Evolutionary conservation across 2,329 filamentous ascomycete species (phyloP), one percentile per base, ranked within the genome.

Genomic region (Aplosporella prunicola): DNA sequence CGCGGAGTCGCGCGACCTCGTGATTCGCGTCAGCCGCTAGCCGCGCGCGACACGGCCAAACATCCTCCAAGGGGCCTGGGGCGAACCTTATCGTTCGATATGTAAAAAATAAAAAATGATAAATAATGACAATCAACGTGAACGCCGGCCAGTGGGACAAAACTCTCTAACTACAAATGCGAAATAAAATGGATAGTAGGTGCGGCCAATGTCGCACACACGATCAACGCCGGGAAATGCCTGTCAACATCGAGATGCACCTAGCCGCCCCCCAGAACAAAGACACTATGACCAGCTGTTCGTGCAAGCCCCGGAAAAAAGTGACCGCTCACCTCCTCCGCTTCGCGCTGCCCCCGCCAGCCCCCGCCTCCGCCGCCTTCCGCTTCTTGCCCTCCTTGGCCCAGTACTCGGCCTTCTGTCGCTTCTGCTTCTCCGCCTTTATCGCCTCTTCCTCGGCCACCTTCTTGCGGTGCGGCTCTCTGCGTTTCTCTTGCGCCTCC

Each of bases 371-470:
- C 47, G 68, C 64, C 22, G 69, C 68, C 59, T 74, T 77, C 48
- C 80, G 68, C 67, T 84, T 85, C 67, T 81, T 84, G 8, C 91
- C 91, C 64, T 98, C 93, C 51, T 78, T 79, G 51, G 78, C 71
- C 91, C 91, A 98, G 56, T 78, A 98, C 51, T 94, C 88, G 59
- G 93, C 82, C 56, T 78, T 82, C 67, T 98, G 89, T 51, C 78
- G 77, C 76, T 88, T 93, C 69, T 96, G 88, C 35, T 88, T 70
- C 43, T 80, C 84, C 41, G 74, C 74, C 64, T 85, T 83, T 76
- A 87, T 93, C 72, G 93, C 87, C 52, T 78, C 71, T 53, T 79
- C 78, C 53, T 85, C 84, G 6, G 76, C 81, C 26, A 95, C 73
- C 71, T 86, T 91, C 64, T 82, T 83, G 49, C 80, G 72, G 63